These are phyloP conservation scores for Botrytis medusae DNA, from an alignment of 2,329 filamentous ascomycete genomes.

Conservation along the genomic window DNA sequence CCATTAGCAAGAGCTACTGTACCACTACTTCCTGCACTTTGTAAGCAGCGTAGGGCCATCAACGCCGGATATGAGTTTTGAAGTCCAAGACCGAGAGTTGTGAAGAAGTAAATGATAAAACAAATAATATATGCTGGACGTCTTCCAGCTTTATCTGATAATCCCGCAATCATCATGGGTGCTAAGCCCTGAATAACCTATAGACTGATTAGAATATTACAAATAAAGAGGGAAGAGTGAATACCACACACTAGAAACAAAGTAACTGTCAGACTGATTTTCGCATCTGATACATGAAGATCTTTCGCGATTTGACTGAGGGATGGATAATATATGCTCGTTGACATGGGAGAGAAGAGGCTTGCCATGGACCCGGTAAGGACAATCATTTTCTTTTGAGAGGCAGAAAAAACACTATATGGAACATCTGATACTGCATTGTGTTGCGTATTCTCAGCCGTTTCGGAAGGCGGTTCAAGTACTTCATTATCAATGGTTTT, in stretches of 20 bases:
- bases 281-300: not conserved
- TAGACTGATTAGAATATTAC: not conserved
- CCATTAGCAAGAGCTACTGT: not conserved
- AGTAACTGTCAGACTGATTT: not conserved
- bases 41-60: not conserved
- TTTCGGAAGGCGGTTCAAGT: not conserved
- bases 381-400: not conserved
- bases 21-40: not conserved
- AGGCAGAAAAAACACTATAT: constrained; percentile 1
- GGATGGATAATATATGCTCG: not conserved
- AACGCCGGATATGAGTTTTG: not conserved
- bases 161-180: not conserved
- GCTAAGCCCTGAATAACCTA: not conserved
- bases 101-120: not conserved
- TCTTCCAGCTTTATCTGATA: not conserved
- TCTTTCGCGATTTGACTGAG: not conserved
- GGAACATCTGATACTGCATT: not conserved
- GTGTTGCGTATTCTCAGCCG: not conserved
- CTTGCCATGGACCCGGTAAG: not conserved
- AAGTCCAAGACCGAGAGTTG: not conserved
- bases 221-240: not conserved
- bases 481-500: not conserved
- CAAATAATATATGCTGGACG: not conserved
- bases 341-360: not conserved
- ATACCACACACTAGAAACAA: not conserved